A percentile compares a stretch with the other conserved stretches of the same genome.
Evolutionary conservation across 805 yeast species (phyloP).

Genomic region (Candida schatavii): DNA sequence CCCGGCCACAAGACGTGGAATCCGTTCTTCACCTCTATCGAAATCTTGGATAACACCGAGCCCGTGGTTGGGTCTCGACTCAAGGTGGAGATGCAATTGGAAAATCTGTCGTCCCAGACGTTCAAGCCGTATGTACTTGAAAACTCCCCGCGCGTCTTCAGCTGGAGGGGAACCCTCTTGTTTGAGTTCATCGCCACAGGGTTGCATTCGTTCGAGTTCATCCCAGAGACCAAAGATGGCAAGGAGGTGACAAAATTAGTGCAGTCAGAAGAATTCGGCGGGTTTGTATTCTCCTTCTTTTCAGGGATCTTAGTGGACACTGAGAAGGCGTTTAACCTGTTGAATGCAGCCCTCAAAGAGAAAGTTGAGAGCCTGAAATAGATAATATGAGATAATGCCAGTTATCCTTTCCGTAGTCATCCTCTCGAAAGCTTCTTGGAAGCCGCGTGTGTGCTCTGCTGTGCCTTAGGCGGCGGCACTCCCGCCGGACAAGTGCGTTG

Average conservation of each 20-base stretch:
- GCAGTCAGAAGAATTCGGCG: constrained; percentile 13
- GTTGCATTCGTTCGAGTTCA: constrained; percentile 10
- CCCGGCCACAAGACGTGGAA: constrained; percentile 11
- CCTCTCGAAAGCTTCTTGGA: too few species aligned
- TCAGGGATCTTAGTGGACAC: constrained; percentile 9
- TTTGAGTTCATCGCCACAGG: constrained; percentile 11
- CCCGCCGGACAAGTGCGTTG: too few species aligned
- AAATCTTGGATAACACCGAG: constrained; percentile 2
- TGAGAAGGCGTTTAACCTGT: constrained; percentile 6
- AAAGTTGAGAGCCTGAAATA: constrained; percentile 11
- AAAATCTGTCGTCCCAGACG: constrained; percentile 4
- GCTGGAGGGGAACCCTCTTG: constrained; percentile 12
- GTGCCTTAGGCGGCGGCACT: too few species aligned
- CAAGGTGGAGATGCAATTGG: constrained; percentile 9
- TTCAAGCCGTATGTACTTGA: constrained; percentile 8
- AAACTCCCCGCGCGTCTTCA: constrained; percentile 4
- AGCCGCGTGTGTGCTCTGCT: too few species aligned
- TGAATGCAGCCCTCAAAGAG: constrained; percentile 13
- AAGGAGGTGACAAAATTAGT: constrained; percentile 7
- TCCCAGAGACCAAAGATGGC: constrained; percentile 4
- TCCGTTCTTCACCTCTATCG: constrained; percentile 11
- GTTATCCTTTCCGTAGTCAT: too few species aligned
- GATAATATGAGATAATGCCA: too few species aligned
- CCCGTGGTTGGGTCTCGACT: constrained; percentile 8
- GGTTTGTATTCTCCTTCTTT: constrained; percentile 8